Evolutionary conservation across 805 yeast genomes (phyloP), one percentile per base, ranked within the genome.

Genomic region (Ogataea naganishii): DNA sequence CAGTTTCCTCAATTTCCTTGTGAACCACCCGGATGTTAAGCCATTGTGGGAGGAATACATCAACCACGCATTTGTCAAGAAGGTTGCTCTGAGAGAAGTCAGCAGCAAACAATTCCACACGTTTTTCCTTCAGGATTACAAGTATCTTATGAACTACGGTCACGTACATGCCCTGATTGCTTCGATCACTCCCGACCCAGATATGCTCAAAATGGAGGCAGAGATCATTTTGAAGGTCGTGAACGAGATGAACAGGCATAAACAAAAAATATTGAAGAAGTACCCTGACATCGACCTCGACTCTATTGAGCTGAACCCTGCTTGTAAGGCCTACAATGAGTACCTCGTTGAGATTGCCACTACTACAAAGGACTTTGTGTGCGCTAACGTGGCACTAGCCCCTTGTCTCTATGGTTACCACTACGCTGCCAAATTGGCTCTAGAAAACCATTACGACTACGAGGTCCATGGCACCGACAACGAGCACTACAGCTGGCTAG

Each of bases 321-420:
- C 83, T 7, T 69, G 84, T 40, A 44, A 58, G 23, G 68, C 64
- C 2, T 83, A 83, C 49, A 69, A 80, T 20, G 62, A 77, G 22
- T 80, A 73, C 39, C 58, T 83, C 34, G 43, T 65, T 23, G 64
- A 69, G 14, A 53, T 78, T 5, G 78, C 78, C 4, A 53, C 60
- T 15, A 56, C 55, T 23, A 64, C 65, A 18, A 66, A 69, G 17
- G 77, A 77, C 46, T 77, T 77, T 70, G 49, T 76, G 18, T 81
- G 75, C 26, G 66, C 80, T 30, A 72, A 73, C 34, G 67, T 77
- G 6, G 82, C 89, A 0, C 51, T 80, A 31, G 69, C 84, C 6
- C 92, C 94, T 1, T 82, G 94, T 50, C 53, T 80, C 28, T 67
- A 75, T 47, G 94, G 94, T 1, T 80, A 80, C 47, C 69, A 68